Evolutionary conservation across 208 protist genomes (phyloP), one percentile per base, ranked within the genome.

Genomic region (Strigomonas culicis): DNA sequence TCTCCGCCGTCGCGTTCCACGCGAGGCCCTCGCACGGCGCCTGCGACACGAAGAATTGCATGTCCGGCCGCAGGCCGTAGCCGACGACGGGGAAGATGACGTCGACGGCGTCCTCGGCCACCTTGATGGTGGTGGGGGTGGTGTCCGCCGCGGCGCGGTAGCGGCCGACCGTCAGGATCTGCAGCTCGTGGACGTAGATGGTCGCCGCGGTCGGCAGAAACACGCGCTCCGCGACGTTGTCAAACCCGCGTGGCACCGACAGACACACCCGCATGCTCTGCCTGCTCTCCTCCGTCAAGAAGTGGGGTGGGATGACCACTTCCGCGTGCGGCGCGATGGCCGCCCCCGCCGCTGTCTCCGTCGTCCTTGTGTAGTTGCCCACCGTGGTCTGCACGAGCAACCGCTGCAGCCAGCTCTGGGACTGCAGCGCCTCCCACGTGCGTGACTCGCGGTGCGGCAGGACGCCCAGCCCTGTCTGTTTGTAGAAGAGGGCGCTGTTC

Each of bases 261-360:
- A 92, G 72, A 57, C 85, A 92, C 28, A 92, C 24, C 53, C 78
- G 85, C 76, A 92, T 81, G 44, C 70, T 77, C 1, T 75, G 75
- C 21, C 67, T 64, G 19, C 75, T 80, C 53, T 80, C 76, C 21
- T 76, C 56, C 13, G 28, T 22, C 7, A 92, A 68, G 72, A 83
- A 88, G 25, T 74, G 72, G 0, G 76, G 79, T 10, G 85, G 82
- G 19, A 88, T 62, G 21, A 92, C 66, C 19, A 92, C 59, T 15
- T 70, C 68, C 0, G 70, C 67, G 25, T 68, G 56, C 34, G 58
- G 43, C 19, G 46, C 32, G 3, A 50, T 56, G 19, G 41, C 34
- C 1, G 25, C 32, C 52, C 53, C 6, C 19, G 21, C 30, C 21
- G 21, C 34, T 21, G 3, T 39, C 28, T 22, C 19, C 46, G 1